Base-by-base conservation (phyloP, 768 basidiomycete genomes). In the Suillus cothurnatus region DNA sequence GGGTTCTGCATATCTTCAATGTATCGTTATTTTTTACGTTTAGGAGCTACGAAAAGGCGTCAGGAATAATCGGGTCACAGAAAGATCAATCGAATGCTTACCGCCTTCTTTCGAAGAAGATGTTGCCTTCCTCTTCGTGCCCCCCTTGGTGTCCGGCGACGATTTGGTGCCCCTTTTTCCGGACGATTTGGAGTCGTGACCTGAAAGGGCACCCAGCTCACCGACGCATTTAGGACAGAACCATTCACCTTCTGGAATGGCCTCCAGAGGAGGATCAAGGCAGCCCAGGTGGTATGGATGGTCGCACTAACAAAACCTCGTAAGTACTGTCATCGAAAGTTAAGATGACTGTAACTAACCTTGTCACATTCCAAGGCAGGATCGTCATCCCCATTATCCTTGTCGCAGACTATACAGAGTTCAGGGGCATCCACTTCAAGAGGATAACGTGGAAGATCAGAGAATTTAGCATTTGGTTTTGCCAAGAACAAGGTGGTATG, bases 211-310 rank as follows among this genome's bases (percentile, higher is more conserved):
- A 12, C 84, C 85, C 4, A 88, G 88, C 26, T 85, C 82, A 39
- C 81, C 81, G 12, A 78, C 76, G 72, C 95, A 97, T 63, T 86
- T 81, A 0, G 90, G 88, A 71, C 95, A 97, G 82, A 94, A 94
- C 94, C 95, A 95, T 78, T 95, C 92, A 43, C 93, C 96, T 39
- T 92, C 90, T 0, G 96, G 96, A 21, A 96, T 81, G 5, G 82
- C 86, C 19, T 79, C 74, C 55, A 99, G 78, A 2, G 95, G 93
- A 21, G 95, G 94, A 50, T 81, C 79, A 53, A 96, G 85, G 75
- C 96, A 99, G 15, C 81, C 82, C 17, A 92, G 81, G 75, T 98
- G 96, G 75, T 91, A 97, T 1, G 94, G 93, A 50, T 85, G 82
- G 73, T 99, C 96, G 73, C 96, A 99, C 92, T 97, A 64, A 63